Conservation (phyloP, 1,284 basidiomycete genomes). For the Mycena sp. region DNA sequence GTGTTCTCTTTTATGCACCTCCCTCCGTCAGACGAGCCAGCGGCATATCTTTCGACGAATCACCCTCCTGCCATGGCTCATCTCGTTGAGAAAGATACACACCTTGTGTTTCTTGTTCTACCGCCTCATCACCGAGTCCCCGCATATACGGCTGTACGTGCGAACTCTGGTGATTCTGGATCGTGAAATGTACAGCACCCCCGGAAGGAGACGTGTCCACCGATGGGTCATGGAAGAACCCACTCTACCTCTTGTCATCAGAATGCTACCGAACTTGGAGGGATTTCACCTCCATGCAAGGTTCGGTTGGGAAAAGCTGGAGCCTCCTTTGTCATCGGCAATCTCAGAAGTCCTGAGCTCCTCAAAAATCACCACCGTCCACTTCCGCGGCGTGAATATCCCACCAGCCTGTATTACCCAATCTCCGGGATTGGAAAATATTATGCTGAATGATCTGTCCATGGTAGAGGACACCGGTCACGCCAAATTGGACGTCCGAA, state of each 20-base stretch:
- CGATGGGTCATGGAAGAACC: not conserved
- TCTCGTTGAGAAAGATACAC: not conserved
- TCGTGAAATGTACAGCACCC: not conserved
- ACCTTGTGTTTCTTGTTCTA: conserved; percentile 2
- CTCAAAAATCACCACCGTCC: not conserved
- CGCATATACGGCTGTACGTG: not conserved
- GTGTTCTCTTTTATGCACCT: not conserved
- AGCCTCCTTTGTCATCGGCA: not conserved
- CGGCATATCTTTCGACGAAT: not conserved
- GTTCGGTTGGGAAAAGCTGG: not conserved
- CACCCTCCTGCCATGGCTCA: not conserved
- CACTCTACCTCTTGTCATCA: not conserved
- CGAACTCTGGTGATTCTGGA: conserved; percentile 1
- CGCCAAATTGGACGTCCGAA: too few species aligned
- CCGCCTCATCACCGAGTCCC: not conserved
- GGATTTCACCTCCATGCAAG: not conserved
- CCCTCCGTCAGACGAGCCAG: not conserved
- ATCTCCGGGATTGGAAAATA: not conserved
- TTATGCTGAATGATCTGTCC: conserved; percentile 2
- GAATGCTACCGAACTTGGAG: not conserved
- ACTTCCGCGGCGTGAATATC: not conserved
- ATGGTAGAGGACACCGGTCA: too few species aligned
- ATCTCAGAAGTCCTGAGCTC: not conserved
- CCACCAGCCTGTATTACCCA: not conserved
- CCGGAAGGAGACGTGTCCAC: not conserved